phyloP scores from a whole-genome alignment of 2,329 filamentous ascomycete species.

The Cryphonectria nitschkei region DNA sequence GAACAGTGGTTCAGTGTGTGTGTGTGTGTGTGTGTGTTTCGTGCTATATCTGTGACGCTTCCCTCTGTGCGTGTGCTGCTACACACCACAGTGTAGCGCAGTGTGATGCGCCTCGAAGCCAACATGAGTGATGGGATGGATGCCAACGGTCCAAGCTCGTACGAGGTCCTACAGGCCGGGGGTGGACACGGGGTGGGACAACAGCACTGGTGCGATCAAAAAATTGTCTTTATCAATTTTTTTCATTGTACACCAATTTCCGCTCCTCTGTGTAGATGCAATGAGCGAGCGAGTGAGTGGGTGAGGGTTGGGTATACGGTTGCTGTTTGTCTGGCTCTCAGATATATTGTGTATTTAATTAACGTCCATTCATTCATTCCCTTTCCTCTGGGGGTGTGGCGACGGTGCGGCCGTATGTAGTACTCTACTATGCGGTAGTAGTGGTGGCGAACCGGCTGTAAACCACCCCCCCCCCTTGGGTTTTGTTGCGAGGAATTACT shows the following conservation, averaged over 20 bases:
- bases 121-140: not conserved
- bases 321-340: too few relatives aligned
- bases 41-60: not conserved
- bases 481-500: too few relatives aligned
- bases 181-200: not conserved
- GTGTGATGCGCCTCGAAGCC: not conserved
- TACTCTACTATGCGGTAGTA: too few relatives aligned
- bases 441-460: not conserved
- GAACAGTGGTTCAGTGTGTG: not conserved
- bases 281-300: too few relatives aligned
- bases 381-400: too few relatives aligned
- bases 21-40: not conserved
- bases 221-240: not conserved
- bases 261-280: too few relatives aligned
- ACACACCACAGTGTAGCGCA: not conserved
- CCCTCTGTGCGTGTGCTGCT: not conserved
- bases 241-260: too few relatives aligned
- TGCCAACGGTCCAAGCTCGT: not conserved
- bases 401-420: too few relatives aligned
- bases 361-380: too few relatives aligned
- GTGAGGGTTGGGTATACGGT: too few relatives aligned
- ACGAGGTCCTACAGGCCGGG: not conserved
- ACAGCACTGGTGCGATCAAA: too few relatives aligned
- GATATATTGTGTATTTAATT: too few relatives aligned
- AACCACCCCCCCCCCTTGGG: not conserved